phyloP scores from a whole-genome alignment of 2,329 filamentous ascomycete genomes.

The Apiospora phragmitis region DNA sequence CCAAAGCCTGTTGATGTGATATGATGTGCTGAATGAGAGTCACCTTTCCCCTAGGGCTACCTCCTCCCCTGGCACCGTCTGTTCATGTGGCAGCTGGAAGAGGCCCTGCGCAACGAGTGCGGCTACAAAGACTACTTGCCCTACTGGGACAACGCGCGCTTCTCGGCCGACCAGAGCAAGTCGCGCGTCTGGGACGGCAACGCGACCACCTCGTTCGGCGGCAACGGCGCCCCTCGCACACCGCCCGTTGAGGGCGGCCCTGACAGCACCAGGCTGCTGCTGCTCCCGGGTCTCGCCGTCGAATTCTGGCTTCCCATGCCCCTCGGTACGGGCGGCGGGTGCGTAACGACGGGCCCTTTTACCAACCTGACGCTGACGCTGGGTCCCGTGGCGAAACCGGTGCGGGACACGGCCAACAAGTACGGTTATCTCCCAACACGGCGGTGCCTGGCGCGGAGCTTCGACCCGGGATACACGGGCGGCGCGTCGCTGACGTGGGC shows the following conservation, averaged over 20 bases:
- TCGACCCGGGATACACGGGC: slow-evolving; percentile 11
- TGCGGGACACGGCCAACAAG: slow-evolving; percentile 19
- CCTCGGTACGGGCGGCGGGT: slow-evolving; percentile 22
- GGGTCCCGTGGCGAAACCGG: slow-evolving; percentile 20
- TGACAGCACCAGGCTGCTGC: slow-evolving; percentile 10
- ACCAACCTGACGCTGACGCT: slow-evolving; percentile 19
- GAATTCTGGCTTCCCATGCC: slow-evolving; percentile 17
- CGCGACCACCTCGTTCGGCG: slow-evolving; percentile 19
- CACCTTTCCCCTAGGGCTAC: slow-evolving; percentile 16
- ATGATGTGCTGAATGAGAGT: background rate
- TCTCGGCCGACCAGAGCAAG: slow-evolving; percentile 19
- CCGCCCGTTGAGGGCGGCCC: slow-evolving; percentile 17
- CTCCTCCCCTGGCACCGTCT: slow-evolving; percentile 24
- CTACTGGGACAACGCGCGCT: slow-evolving; percentile 22
- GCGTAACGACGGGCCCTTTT: slow-evolving; percentile 20
- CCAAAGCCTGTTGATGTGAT: background rate
- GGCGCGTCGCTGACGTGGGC: slow-evolving; percentile 18
- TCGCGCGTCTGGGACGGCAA: slow-evolving; percentile 21
- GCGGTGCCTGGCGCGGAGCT: slow-evolving; percentile 20
- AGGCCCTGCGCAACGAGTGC: slow-evolving; percentile 23
- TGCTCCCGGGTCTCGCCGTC: slow-evolving; percentile 16
- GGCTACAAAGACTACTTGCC: slow-evolving; percentile 22
- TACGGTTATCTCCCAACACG: slow-evolving; percentile 19
- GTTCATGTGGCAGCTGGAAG: slow-evolving; percentile 24
- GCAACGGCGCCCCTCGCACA: slow-evolving; percentile 18